Evolutionary conservation across 805 yeast species (phyloP), one percentile per base, ranked within the genome.

Genomic region (Candida suzukii): DNA sequence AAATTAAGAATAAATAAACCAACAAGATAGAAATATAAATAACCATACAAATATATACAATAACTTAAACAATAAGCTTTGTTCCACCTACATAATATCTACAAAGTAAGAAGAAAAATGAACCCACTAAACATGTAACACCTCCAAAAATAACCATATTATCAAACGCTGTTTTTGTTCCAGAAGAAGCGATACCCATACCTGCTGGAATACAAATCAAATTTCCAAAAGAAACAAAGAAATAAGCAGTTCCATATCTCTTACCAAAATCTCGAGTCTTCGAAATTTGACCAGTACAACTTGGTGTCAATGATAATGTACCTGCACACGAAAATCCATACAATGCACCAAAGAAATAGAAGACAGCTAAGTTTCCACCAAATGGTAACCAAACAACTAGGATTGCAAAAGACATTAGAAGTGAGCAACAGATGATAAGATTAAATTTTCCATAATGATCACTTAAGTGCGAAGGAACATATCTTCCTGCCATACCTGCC

Each of bases 241-340:
- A 77, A 55, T 80, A 82, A 44, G 80, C 73, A 4, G 88, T 73
- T 0, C 91, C 90, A 51, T 79, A 84, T 24, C 83, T 60, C 48
- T 75, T 78, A 14, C 91, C 91, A 51, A 83, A 81, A 42, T 80
- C 76, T 44, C 70, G 66, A 0, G 81, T 78, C 14, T 70, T 71
- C n/a, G 81, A 74, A 24, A 84, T 76, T 36, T 74, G 73, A 0
- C 84, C 74, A n/a, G 81, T 70, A 46, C 90, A 82, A 4, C 77
- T 79, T 0, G 91, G 88, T 0, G 83, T 73, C 38, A 83, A 52
- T 0, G 85, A 71, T 33, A 84, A 62, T 5, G 83, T 75, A 17
- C 83, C 73, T 3, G 87, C 79, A 25, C 75, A 67, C 42, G 73
- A 69, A 49, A 80, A 74, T 0, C 88, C 88, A 51, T 72, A 75